A percentile compares a stretch with the other conserved stretches of the same genome.
Evolutionary conservation across 495 filamentous ascomycete genomes (phyloP).

Genomic region (Aspergillus leporis): DNA sequence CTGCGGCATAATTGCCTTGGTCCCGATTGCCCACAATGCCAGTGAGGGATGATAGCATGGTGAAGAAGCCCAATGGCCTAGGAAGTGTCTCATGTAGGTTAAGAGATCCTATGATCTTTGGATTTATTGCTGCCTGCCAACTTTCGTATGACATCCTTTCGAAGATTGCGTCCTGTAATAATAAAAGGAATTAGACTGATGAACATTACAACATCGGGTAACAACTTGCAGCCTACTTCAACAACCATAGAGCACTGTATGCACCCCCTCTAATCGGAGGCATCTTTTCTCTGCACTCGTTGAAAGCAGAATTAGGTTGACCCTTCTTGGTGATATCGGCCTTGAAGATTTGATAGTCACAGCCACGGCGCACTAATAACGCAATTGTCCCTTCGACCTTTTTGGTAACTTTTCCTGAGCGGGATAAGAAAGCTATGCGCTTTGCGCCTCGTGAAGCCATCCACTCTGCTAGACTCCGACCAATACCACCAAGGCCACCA

Average conservation of each 20-base stretch:
- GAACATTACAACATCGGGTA: too few species aligned
- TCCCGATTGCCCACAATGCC: too few species aligned
- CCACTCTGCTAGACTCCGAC: conserved; percentile 58
- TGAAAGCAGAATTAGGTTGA: too few species aligned
- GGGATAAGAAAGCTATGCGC: conserved; percentile 52
- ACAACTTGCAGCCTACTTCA: conserved; percentile 16
- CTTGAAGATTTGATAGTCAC: conserved; percentile 26
- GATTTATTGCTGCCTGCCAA: conserved; percentile 11
- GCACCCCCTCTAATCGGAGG: too few species aligned
- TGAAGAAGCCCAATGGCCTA: too few species aligned
- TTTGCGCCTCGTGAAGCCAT: conserved; percentile 59
- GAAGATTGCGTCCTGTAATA: conserved; percentile 39
- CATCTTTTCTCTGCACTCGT: too few species aligned
- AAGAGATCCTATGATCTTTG: too few species aligned
- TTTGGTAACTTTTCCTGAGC: conserved; percentile 23
- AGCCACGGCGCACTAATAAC: conserved; percentile 30
- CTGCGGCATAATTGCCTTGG: too few species aligned
- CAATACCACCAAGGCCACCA: conserved; percentile 60
- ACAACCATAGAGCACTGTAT: conserved; percentile 39
- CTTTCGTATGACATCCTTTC: conserved; percentile 49
- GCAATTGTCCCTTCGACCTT: conserved; percentile 27
- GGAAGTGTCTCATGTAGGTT: too few species aligned
- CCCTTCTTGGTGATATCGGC: too few species aligned
- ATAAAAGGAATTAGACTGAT: neutral
- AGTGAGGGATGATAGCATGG: too few species aligned